Base-by-base conservation (phyloP, 768 basidiomycete genomes). In the Gyrodon lividus region DNA sequence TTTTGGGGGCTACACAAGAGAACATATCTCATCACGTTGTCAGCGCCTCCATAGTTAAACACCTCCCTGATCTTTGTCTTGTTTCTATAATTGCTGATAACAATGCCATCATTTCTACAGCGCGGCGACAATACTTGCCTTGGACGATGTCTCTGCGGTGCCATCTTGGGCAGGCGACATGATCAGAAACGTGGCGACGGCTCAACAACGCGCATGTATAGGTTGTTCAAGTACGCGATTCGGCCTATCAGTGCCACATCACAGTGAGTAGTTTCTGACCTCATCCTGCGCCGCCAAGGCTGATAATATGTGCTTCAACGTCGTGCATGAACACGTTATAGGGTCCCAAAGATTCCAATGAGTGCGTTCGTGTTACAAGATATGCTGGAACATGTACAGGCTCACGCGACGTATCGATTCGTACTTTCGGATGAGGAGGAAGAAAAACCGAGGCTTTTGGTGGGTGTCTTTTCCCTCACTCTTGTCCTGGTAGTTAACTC, bases 331-430 rank as follows among this genome's bases (percentile, higher is more conserved):
- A 20, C 22, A 10, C 47, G 28, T 23, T 33, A 30, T 50, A 77
- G 78, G 44, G 64, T 67, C 0, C 60, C 69, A 3, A 68, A 69
- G 47, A 69, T 78, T 23, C 90, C 91, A 0, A 73, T 95, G 23
- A 89, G 90, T 2, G 89, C 91, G n/a, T 96, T 91, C 69, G 79
- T 98, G 26, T 81, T 93, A 12, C 84, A 92, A 54, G 92, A 97
- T 61, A 89, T 98, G 89, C 79, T 80, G 24, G 96, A 96, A 64
- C 86, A 89, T 46, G 87, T 92, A 5, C 86, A 89, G 48, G 92
- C 95, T 2, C 95, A 98, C 64, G 93, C 94, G 1, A 87, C 89
- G 0, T 93, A 98, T 70, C 88, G 94, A 9, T 98, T 98, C 62
- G 78, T 94, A 30, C 71, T 98, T 28, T 74, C 82, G 14, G 95